Evolutionary conservation across 345 rosid genomes (phyloP), one percentile per base, ranked within the genome.

Genomic region (Erucastrum elatum): DNA sequence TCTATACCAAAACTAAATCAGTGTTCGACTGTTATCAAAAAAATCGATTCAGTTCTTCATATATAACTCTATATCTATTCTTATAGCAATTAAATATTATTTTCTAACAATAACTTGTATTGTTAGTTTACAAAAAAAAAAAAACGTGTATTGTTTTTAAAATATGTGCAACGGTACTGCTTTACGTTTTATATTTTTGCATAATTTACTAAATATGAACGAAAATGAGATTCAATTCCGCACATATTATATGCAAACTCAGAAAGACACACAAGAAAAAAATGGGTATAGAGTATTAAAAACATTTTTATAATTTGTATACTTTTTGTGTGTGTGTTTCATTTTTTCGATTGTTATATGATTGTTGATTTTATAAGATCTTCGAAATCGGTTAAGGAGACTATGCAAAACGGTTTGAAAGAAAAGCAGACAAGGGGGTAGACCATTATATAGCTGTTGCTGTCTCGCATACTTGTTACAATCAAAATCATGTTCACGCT

Each of bases 401-500:
- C 44, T 26, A 64, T 10, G 67, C 67, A 33, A 16, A 64, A 64
- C 1, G 46, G 44, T 15, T 30, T 63, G 41, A 33, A n/a, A 39
- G 49, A 33, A 16, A 33, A 70, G 5, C 63, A 55, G 51, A 70
- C 31, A 70, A 34, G 12, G 21, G 21, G 64, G 21, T 21, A 21
- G 56, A 56, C 16, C 5, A 29, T 27, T 17, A 70, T 21, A 33
- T 70, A 33, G 49, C 31, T 70, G 46, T 70, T 15, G 6, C 46
- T 55, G 74, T 49, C 64, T 70, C 74, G 56, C 60, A 34, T 34
- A 51, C 62, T 51, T 29, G 44, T 68, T 68, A n/a, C 41, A 31
- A 51, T 51, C 62, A 69, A 51, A 68, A 68, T 68, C 72, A 30
- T 35, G 64, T 69, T 53, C 71, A 70, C 49, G 46, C 30, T 68